Base-by-base conservation (phyloP, 2,329 filamentous ascomycete species). In the Penicillium sp. region DNA sequence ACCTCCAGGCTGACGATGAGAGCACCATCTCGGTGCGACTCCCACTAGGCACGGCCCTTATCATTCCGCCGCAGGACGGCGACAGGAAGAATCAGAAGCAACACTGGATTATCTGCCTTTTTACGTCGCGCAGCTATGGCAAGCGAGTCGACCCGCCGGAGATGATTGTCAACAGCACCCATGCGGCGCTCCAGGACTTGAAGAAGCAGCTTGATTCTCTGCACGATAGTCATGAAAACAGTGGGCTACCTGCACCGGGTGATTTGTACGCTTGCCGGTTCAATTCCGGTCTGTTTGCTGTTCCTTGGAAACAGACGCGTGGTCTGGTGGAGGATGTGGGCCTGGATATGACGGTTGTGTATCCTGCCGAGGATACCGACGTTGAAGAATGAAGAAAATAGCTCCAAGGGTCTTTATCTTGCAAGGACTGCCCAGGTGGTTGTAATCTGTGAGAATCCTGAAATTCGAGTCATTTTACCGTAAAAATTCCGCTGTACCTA, bases 41-140 rank as follows among this genome's bases (percentile, higher is more conserved):
- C 3, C 69, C 67, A 1, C 60, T 69, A 9, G 78, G 77, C 1
- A 78, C 74, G 0, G 70, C 75, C 2, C 67, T 79, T 0, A 62
- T 83, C 2, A 81, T 82, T 22, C 70, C 75, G 3, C 78, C 78
- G 0, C 69, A 72, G 27, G 54, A 49, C 4, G 66, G 71, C 27
- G 62, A 62, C 29, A 36, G 43, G 18, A 42, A n/a, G 13, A 43
- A 32, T 3, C 29, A 4, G 14, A 66, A 61, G 18, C 61, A 63
- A 10, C 77, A 80, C 45, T 83, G 76, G 72, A 72, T 84, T 22
- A 74, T 77, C 0, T 83, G 80, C 52, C 61, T 84, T 0, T 82
- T 82, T 52, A 83, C 79, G 0, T 80, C 77, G 2, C 58, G 63
- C 2, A 63, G 64, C 2, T 77, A 72, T 47, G 80, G 80, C 34